Evolutionary conservation across 257 asterid genomes (phyloP).

Genomic region (Anisodus tanguticus): DNA sequence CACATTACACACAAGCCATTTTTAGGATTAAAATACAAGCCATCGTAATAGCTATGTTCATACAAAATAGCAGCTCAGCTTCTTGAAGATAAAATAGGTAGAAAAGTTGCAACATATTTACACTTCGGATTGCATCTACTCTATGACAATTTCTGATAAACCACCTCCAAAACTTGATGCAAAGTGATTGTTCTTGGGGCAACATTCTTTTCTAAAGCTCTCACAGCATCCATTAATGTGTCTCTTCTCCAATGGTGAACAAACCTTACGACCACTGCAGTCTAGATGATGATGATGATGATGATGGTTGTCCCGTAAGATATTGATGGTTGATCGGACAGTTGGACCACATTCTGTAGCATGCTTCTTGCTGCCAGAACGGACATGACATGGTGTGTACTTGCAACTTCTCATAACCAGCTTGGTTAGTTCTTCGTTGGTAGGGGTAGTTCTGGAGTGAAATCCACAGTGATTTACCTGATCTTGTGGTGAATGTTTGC

Average conservation of each 20-base stretch:
- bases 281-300: neutral
- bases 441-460: conserved; percentile 1
- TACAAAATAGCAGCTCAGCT: neutral
- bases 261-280: conserved; percentile 19
- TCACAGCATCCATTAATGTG: conserved; percentile 54
- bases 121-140: conserved; percentile 33
- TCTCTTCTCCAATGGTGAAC: conserved; percentile 31
- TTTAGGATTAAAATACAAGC: neutral
- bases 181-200: conserved; percentile 43
- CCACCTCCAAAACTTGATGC: conserved; percentile 44
- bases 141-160: conserved; percentile 62
- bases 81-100: conserved; percentile 28
- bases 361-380: conserved; percentile 23
- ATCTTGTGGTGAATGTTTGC: conserved; percentile 23
- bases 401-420: conserved; percentile 38
- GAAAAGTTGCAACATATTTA: conserved; percentile 18
- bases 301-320: conserved; percentile 24
- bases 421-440: conserved; percentile 27
- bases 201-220: conserved; percentile 57
- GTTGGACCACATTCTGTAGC: conserved; percentile 30
- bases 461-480: conserved; percentile 11
- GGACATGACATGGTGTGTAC: conserved; percentile 26
- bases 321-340: conserved; percentile 19
- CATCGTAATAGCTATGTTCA: neutral
- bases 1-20: neutral